Conservation (phyloP, 2,329 filamentous ascomycete genomes). For the Calonectria multiphialidica region DNA sequence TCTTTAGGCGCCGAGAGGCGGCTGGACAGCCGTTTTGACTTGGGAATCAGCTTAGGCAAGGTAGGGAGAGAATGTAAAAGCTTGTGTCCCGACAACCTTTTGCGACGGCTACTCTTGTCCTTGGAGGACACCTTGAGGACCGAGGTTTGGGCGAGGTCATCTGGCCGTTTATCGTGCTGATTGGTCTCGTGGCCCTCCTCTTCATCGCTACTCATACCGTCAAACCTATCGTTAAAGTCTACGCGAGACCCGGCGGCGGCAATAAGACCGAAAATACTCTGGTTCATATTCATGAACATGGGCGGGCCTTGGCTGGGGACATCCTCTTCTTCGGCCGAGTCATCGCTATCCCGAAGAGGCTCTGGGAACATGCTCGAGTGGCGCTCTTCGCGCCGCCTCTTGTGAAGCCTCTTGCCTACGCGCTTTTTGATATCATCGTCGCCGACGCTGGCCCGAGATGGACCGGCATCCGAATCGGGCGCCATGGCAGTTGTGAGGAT, state of each 20-base stretch:
- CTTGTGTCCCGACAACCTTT: conserved; percentile 74
- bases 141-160: conserved; percentile 56
- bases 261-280: conserved; percentile 94
- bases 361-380: conserved; percentile 61
- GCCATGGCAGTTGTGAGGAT: conserved; percentile 33
- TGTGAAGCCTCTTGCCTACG: conserved; percentile 58
- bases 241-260: conserved; percentile 86
- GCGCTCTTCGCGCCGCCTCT: conserved; percentile 55
- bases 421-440: conserved; percentile 54
- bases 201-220: conserved; percentile 84
- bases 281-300: conserved; percentile 83
- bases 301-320: conserved; percentile 57
- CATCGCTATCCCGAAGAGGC: conserved; percentile 62
- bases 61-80: conserved; percentile 75
- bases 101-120: conserved; percentile 60
- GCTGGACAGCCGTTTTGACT: conserved; percentile 57
- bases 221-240: conserved; percentile 85
- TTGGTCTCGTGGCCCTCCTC: conserved; percentile 68
- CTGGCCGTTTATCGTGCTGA: conserved; percentile 59
- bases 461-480: conserved; percentile 32
- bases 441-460: conserved; percentile 37
- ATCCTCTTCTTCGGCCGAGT: conserved; percentile 62
- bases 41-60: conserved; percentile 61
- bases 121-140: conserved; percentile 51
- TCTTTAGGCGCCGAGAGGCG: conserved; percentile 52